phyloP scores from a whole-genome alignment of 441 rosid species.

The Monsonia emarginata region DNA sequence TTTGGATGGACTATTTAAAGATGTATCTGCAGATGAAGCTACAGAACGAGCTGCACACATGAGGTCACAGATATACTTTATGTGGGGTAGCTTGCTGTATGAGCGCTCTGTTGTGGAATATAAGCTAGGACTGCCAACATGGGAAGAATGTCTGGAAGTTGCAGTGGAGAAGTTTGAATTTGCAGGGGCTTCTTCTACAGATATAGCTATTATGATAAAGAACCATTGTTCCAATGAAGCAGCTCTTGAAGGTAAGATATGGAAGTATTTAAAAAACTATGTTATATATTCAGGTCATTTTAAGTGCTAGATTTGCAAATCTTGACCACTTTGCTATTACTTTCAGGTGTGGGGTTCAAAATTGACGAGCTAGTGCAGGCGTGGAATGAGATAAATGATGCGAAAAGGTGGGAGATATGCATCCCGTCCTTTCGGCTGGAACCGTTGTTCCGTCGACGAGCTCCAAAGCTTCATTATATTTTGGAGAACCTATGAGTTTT shows the following conservation, averaged over 20 bases:
- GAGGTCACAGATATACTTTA: conserved; percentile 76
- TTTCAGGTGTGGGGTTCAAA: conserved; percentile 14
- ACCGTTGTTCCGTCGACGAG: conserved; percentile 38
- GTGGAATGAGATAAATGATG: conserved; percentile 48
- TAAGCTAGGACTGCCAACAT: conserved; percentile 68
- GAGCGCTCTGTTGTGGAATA: conserved; percentile 84
- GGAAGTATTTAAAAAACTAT: not conserved
- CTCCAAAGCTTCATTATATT: conserved; percentile 18
- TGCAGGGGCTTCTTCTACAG: conserved; percentile 89
- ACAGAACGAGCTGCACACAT: conserved; percentile 65
- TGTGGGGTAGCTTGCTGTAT: conserved; percentile 88
- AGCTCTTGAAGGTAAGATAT: conserved; percentile 60
- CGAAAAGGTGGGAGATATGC: conserved; percentile 36
- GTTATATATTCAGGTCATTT: conserved; percentile 15
- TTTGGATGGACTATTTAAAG: conserved; percentile 47
- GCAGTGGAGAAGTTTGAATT: conserved; percentile 87
- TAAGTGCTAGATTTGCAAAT: not conserved
- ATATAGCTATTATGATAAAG: conserved; percentile 84
- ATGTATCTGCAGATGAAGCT: conserved; percentile 50
- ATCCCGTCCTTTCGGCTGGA: conserved; percentile 45
- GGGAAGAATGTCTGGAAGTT: conserved; percentile 94
- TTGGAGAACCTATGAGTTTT: not conserved
- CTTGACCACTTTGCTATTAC: not conserved
- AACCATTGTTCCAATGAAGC: conserved; percentile 75
- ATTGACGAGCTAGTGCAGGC: conserved; percentile 46